Evolutionary conservation across 441 rosid species (phyloP).

Genomic region (Gossypium schwendimanii): DNA sequence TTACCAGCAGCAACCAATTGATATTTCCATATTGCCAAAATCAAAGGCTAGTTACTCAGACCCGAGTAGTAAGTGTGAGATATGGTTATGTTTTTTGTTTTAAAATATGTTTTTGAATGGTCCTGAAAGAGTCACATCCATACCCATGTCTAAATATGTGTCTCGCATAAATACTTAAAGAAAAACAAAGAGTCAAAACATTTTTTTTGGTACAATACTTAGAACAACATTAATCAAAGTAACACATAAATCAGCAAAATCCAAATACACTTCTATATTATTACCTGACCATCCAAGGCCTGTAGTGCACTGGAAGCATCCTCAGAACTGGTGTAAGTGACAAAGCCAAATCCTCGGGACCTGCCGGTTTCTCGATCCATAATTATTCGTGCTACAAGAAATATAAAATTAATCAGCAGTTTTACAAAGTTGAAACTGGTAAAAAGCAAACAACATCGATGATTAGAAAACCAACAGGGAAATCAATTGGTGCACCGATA

Average conservation of each 20-base stretch:
- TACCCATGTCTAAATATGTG: too few species aligned
- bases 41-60: too few species aligned
- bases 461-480: neutral
- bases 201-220: too few species aligned
- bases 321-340: constrained; percentile 55
- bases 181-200: too few species aligned
- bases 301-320: constrained; percentile 84
- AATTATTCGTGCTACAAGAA: constrained; percentile 61
- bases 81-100: too few species aligned
- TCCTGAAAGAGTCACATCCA: too few species aligned
- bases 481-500: neutral
- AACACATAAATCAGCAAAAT: neutral
- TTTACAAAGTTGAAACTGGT: neutral
- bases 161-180: too few species aligned
- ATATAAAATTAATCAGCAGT: constrained; percentile 9
- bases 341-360: constrained; percentile 91
- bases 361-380: constrained; percentile 85
- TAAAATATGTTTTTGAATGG: too few species aligned
- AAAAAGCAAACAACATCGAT: neutral
- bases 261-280: neutral
- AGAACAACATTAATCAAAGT: neutral
- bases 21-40: neutral
- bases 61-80: too few species aligned
- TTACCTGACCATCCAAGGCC: constrained; percentile 94
- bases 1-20: neutral